Evolutionary conservation across 495 filamentous ascomycete species (phyloP).

Genomic region (Penicillium cosmopolitanum): DNA sequence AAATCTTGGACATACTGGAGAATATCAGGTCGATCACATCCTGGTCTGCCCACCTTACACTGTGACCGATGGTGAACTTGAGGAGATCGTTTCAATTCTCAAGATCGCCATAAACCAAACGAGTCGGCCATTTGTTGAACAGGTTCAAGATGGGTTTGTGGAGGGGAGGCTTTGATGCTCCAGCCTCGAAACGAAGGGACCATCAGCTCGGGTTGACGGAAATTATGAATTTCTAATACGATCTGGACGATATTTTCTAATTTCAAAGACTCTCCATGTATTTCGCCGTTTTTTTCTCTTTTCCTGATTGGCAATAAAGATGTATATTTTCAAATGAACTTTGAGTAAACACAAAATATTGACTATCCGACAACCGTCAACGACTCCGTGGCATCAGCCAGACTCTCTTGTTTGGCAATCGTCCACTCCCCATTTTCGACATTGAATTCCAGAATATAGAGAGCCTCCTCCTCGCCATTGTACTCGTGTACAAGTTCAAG

Average conservation of each 20-base stretch:
- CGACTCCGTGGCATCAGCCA: background rate
- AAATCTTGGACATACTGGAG: conserved; percentile 45
- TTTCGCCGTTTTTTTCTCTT: background rate
- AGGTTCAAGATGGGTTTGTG: background rate
- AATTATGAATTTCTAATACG: no score
- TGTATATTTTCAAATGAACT: no score
- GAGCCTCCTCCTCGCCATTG: background rate
- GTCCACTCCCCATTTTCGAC: conserved; percentile 3
- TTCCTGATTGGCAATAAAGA: background rate
- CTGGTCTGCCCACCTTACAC: conserved; percentile 69
- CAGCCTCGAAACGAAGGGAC: no score
- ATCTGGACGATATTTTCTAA: no score
- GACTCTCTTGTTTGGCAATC: background rate
- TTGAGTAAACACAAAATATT: no score
- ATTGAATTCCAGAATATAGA: conserved; percentile 11
- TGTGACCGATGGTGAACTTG: conserved; percentile 52
- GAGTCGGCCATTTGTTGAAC: conserved; percentile 8
- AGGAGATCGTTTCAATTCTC: conserved; percentile 48
- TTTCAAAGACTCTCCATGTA: no score
- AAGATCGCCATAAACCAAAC: conserved; percentile 16
- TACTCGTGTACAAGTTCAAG: conserved; percentile 13
- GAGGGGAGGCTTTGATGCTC: background rate
- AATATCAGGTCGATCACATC: conserved; percentile 64
- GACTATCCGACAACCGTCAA: background rate
- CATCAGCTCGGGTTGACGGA: no score